Conservation (phyloP, 495 filamentous ascomycete genomes). For the Tuber aestivum region DNA sequence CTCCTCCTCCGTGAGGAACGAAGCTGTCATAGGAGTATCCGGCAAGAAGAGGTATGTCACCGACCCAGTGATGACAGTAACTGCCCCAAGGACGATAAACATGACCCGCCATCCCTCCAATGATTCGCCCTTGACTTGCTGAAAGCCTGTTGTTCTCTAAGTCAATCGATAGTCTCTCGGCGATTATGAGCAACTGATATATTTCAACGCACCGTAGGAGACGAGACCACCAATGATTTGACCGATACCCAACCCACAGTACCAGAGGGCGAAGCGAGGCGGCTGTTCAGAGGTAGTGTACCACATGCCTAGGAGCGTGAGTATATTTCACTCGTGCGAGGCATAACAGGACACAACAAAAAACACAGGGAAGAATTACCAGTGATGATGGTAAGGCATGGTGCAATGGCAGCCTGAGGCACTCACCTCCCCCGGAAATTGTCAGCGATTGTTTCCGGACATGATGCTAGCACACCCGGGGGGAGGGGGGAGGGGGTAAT, state of each 20-base stretch:
- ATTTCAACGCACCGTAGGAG: slow-evolving; percentile 47
- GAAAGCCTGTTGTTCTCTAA: slow-evolving; percentile 45
- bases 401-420: slow-evolving; percentile 54
- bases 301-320: slow-evolving; percentile 51
- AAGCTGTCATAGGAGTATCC: slow-evolving; percentile 50
- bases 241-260: slow-evolving; percentile 57
- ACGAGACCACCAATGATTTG: slow-evolving; percentile 59
- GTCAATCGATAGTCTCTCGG: neutral
- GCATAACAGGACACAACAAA: neutral
- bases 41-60: slow-evolving; percentile 53
- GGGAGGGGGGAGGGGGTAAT: neutral
- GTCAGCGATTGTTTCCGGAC: neutral
- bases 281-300: slow-evolving; percentile 60
- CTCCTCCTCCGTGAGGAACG: slow-evolving; percentile 52
- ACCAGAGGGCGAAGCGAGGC: slow-evolving; percentile 60
- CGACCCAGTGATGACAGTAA: slow-evolving; percentile 52
- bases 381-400: slow-evolving; percentile 54
- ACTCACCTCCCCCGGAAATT: neutral
- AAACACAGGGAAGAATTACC: slow-evolving; percentile 28
- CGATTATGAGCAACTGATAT: neutral
- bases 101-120: slow-evolving; percentile 59
- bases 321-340: neutral
- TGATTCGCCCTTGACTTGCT: slow-evolving; percentile 48
- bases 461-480: neutral
- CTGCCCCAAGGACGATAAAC: slow-evolving; percentile 56